Evolutionary conservation across 768 basidiomycete species (phyloP).

Genomic region (Rhizopogon rudus): DNA sequence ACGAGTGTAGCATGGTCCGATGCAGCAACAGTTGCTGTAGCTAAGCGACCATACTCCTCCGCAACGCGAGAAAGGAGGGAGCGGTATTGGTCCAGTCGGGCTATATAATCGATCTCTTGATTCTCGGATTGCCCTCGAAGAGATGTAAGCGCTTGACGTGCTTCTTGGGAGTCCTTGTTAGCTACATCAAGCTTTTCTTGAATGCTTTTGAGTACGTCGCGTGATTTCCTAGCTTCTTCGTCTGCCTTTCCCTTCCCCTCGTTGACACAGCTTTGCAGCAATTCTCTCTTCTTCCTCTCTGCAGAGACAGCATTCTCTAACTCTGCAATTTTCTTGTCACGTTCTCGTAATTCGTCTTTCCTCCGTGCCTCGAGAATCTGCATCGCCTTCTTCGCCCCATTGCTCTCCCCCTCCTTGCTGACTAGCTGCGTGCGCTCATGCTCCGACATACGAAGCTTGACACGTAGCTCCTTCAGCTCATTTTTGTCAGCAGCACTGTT

Average conservation of each 20-base stretch:
- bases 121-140: conserved; percentile 27
- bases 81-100: conserved; percentile 48
- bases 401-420: conserved; percentile 46
- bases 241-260: conserved; percentile 40
- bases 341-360: conserved; percentile 50
- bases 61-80: conserved; percentile 42
- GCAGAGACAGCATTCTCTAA: conserved; percentile 44
- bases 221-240: conserved; percentile 33
- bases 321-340: conserved; percentile 49
- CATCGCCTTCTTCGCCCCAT: conserved; percentile 46
- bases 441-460: conserved; percentile 54
- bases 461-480: conserved; percentile 58
- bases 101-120: conserved; percentile 42
- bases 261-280: conserved; percentile 37
- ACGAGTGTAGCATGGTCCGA: conserved; percentile 34
- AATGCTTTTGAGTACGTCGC: conserved; percentile 26
- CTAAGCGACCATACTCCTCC: conserved; percentile 50
- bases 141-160: conserved; percentile 26
- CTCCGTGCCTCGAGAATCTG: conserved; percentile 45
- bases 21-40: conserved; percentile 35
- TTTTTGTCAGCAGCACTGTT: conserved; percentile 42
- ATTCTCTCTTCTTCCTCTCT: conserved; percentile 50
- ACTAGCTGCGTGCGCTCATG: conserved; percentile 50
- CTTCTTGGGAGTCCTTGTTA: conserved; percentile 31
- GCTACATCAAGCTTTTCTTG: conserved; percentile 34